Evolutionary conservation across 129 eudicot species (phyloP).

Genomic region (carrot (Daucus carota)): DNA sequence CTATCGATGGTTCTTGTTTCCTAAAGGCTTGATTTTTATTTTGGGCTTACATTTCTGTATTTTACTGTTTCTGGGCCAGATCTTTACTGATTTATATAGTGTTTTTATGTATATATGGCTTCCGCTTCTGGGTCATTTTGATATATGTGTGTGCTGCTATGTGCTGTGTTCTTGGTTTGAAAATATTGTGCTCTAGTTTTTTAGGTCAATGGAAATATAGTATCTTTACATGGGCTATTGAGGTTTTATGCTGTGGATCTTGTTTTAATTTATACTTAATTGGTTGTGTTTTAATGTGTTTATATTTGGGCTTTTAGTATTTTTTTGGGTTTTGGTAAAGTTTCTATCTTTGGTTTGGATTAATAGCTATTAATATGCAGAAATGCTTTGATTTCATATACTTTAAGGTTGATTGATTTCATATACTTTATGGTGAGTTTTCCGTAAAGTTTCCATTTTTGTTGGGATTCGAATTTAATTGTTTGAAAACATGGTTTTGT

Average conservation of each 20-base stretch:
- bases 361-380: background rate
- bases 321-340: background rate
- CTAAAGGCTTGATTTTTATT: background rate
- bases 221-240: background rate
- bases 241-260: constrained; percentile 7
- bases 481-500: background rate
- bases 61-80: constrained; percentile 9
- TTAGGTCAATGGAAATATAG: background rate
- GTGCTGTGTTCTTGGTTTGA: background rate
- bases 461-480: background rate
- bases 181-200: background rate
- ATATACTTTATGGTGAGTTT: background rate
- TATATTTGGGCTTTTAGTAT: background rate
- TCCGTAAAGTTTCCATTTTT: background rate
- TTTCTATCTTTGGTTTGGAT: constrained; percentile 3
- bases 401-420: background rate
- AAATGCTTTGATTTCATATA: background rate
- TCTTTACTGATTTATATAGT: background rate
- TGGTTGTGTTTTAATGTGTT: background rate
- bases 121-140: background rate
- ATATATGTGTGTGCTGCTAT: background rate
- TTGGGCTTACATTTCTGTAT: background rate
- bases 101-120: background rate
- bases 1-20: background rate
- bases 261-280: background rate